Conservation (phyloP, 306 rosid genomes). For the Vigna nakashimae region DNA sequence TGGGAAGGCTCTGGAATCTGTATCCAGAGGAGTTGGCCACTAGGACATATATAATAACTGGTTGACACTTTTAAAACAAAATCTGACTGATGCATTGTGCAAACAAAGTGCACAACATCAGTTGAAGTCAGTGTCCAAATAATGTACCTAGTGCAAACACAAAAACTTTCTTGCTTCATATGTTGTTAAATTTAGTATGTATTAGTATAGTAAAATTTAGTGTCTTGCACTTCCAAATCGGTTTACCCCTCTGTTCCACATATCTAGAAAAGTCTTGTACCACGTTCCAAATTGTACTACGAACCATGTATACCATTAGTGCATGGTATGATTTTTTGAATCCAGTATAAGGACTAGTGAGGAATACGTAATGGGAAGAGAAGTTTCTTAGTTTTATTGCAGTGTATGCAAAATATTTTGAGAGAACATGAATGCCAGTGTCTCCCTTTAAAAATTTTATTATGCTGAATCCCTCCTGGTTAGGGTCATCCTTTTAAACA, state of each 20-base stretch:
- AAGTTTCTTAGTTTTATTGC: conserved; percentile 18
- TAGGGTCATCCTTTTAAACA: neutral
- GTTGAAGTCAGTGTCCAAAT: no score
- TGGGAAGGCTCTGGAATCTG: conserved; percentile 5
- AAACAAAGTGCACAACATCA: neutral
- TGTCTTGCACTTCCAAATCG: neutral
- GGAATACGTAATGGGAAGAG: neutral
- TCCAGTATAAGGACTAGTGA: neutral
- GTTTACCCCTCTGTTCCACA: neutral
- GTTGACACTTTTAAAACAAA: neutral
- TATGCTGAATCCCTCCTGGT: conserved; percentile 15
- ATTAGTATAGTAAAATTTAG: neutral
- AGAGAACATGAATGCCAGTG: neutral
- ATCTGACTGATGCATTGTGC: neutral
- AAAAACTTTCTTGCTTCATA: neutral
- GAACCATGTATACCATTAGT: neutral
- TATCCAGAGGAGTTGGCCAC: neutral
- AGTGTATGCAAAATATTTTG: neutral
- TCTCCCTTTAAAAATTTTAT: conserved; percentile 3
- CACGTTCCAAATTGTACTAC: neutral
- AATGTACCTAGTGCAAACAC: neutral
- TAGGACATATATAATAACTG: neutral
- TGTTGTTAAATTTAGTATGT: neutral
- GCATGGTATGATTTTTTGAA: conserved; percentile 19
- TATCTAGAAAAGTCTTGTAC: neutral